Evolutionary conservation across 169 alveolate species (phyloP).

Genomic region (Eimeria falciformis): DNA sequence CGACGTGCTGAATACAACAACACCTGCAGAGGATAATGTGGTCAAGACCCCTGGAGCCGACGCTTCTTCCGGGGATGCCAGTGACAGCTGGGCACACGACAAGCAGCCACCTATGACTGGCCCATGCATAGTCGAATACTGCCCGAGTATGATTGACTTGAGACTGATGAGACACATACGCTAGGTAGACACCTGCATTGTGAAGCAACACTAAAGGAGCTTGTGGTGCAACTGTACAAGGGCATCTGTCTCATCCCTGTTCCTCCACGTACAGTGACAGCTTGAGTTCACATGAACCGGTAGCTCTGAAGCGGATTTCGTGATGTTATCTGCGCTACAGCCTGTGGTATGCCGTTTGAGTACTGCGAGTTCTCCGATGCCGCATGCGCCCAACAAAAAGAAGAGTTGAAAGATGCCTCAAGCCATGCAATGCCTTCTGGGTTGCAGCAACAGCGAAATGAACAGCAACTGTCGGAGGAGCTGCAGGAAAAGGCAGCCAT

Average conservation of each 20-base stretch:
- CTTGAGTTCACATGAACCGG: too few relatives aligned
- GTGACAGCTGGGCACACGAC: constrained; percentile 21
- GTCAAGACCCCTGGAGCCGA: background rate
- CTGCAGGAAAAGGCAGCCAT: constrained; percentile 37
- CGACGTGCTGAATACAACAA: background rate
- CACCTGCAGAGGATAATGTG: background rate
- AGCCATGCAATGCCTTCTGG: background rate
- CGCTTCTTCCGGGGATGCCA: background rate
- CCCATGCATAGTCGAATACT: constrained; percentile 50
- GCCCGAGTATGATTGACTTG: constrained; percentile 32
- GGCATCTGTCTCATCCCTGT: background rate
- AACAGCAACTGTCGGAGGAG: constrained; percentile 46
- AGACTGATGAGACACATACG: background rate
- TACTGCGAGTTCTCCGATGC: constrained; percentile 70
- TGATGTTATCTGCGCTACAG: background rate
- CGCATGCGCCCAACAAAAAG: constrained; percentile 32
- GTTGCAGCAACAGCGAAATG: constrained; percentile 29
- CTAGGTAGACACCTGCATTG: background rate
- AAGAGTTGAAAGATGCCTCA: constrained; percentile 19
- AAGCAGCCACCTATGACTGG: constrained; percentile 51
- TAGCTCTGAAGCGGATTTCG: background rate
- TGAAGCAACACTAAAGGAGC: background rate
- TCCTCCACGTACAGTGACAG: too few relatives aligned
- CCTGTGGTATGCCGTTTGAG: constrained; percentile 63
- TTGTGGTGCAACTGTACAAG: background rate